phyloP scores from a whole-genome alignment of 805 yeast genomes.

The Maudiozyma turicensis region DNA sequence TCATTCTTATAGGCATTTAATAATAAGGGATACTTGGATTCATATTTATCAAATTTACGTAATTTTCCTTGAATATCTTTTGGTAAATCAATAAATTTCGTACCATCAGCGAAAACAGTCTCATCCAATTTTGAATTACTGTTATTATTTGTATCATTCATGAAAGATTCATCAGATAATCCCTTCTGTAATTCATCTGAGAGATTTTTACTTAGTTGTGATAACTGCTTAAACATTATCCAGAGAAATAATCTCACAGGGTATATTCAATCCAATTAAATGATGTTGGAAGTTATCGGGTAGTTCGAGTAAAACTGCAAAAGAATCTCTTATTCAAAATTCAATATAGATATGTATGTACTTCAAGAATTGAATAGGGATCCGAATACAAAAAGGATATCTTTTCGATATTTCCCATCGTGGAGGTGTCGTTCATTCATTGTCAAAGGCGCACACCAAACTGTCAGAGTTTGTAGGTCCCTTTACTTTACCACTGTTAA shows the following conservation, averaged over 20 bases:
- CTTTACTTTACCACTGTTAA: too few relatives aligned
- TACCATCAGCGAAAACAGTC: neutral
- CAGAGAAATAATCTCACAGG: neutral
- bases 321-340: too few relatives aligned
- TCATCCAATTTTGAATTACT: neutral
- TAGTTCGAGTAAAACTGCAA: too few relatives aligned
- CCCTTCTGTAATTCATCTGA: constrained; percentile 50
- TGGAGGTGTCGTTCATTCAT: too few relatives aligned
- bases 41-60: constrained; percentile 74
- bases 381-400: too few relatives aligned
- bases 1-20: constrained; percentile 80
- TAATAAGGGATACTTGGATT: constrained; percentile 78
- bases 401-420: too few relatives aligned
- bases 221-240: constrained; percentile 45
- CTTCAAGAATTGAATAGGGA: too few relatives aligned
- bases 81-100: constrained; percentile 36
- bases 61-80: constrained; percentile 51
- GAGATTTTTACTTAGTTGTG: constrained; percentile 55
- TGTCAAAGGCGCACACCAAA: too few relatives aligned
- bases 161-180: constrained; percentile 22
- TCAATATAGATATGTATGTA: too few relatives aligned
- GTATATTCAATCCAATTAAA: too few relatives aligned
- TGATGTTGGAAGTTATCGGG: too few relatives aligned
- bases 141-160: neutral
- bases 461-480: too few relatives aligned